Base-by-base conservation (phyloP, 805 yeast species). In the Metschnikowia colocasiae region DNA sequence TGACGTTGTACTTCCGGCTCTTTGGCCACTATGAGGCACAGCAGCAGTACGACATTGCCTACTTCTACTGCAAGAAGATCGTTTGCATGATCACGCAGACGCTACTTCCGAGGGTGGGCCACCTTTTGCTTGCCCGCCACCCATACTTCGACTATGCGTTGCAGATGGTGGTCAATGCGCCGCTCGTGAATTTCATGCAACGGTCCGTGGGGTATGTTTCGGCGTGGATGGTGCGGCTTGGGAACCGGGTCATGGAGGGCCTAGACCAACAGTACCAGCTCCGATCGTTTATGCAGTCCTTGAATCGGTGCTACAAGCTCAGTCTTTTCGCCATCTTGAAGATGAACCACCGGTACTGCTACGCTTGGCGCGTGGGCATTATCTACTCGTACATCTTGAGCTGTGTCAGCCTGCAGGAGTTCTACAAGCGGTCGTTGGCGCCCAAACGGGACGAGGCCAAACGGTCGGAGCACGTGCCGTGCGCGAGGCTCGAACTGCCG, bases 301-400 rank as follows among this genome's bases (percentile, higher is more conserved):
- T 51, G 26, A 38, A 43, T 6, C 29, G 48, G 5, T 40, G 42
- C 27, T 38, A 26, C 30, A 55, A 50, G 40, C 29, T 51, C 25
- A 36, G 52, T 5, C 49, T 53, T 12, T 38, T 52, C 19, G 53
- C 51, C 4, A 52, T 55, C 16, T 42, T 53, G 25, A 43, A 47
- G 22, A 26, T 57, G 19, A 53, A 50, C 37, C 54, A 53, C 36
- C 48, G 59, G 7, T 51, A 55, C 45, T 55, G 57, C 43, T 55
- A 49, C 27, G 57, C 58, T 3, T 55, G 59, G 59, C 45, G 59
- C 16, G 49, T 54, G n/a, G 51, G 51, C 31, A 50, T 51, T 30
- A 48, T 57, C n/a, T 48, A 48, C 44, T 42, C 50, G 15, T 57
- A 46, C 45, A 44, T 55, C 12, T 31, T 53, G 29, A 44, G 51